A percentile compares a stretch with the other conserved stretches of the same genome.
Conservation (phyloP, 306 rosid genomes). For the Prunus dulcis region DNA sequence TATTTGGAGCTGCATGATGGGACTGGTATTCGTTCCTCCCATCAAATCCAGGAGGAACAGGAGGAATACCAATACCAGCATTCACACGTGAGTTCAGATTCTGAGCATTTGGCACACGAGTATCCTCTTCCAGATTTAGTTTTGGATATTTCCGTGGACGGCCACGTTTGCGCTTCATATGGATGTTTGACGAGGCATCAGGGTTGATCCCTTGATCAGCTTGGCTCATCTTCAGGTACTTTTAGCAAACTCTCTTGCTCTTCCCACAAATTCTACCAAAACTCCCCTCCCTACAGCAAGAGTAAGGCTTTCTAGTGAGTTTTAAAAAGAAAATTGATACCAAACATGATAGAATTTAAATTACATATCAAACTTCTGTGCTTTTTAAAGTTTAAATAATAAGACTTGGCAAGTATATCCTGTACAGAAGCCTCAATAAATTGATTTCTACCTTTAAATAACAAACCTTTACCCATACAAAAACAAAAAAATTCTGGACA, state of each 20-base stretch:
- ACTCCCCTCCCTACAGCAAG: slow-evolving; percentile 26
- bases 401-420: background rate
- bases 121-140: slow-evolving; percentile 40
- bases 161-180: slow-evolving; percentile 90
- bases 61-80: slow-evolving; percentile 12
- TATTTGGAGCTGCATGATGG: slow-evolving; percentile 43
- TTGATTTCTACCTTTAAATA: background rate
- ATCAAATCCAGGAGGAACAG: slow-evolving; percentile 51
- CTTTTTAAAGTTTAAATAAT: background rate
- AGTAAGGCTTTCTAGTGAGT: background rate
- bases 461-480: too few species aligned
- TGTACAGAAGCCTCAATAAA: background rate
- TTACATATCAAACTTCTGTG: background rate
- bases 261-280: background rate
- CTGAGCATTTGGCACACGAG: slow-evolving; percentile 30
- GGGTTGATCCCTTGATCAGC: slow-evolving; percentile 46
- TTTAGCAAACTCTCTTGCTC: slow-evolving; percentile 12
- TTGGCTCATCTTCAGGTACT: slow-evolving; percentile 49
- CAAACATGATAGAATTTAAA: background rate
- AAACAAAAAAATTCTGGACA: background rate
- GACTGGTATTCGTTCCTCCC: slow-evolving; percentile 48
- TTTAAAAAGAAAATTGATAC: background rate
- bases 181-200: slow-evolving; percentile 56
- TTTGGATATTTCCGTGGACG: slow-evolving; percentile 90
- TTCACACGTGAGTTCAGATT: slow-evolving; percentile 36